Evolutionary conservation across 176 grass and related monocot genomes (phyloP).

Genomic region (Urochloa ruziziensis): DNA sequence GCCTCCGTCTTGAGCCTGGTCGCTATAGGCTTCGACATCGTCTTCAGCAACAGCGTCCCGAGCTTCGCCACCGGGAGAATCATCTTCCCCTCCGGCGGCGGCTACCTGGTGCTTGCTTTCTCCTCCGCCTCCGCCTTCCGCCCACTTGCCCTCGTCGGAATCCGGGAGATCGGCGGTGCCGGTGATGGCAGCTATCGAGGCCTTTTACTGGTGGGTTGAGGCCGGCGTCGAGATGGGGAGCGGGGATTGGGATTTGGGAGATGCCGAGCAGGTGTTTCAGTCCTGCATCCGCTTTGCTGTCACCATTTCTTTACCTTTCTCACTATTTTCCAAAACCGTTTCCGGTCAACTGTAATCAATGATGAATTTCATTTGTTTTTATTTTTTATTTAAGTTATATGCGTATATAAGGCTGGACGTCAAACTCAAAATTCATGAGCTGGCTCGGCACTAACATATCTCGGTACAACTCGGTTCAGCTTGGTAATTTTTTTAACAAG

Average conservation of each 20-base stretch:
- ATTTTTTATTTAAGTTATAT: too few species aligned
- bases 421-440: too few species aligned
- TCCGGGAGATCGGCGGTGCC: not conserved
- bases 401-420: too few species aligned
- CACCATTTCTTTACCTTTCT: too few species aligned
- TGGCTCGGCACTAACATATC: too few species aligned
- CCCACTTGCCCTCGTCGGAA: not conserved
- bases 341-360: too few species aligned
- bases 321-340: too few species aligned
- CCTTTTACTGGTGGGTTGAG: too few species aligned
- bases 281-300: not conserved
- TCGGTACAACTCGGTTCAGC: too few species aligned
- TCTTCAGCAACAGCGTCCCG: conserved; percentile 59
- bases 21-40: conserved; percentile 60
- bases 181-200: not conserved
- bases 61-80: conserved; percentile 72
- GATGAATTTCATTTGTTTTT: too few species aligned
- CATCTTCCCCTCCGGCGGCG: conserved; percentile 32
- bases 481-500: too few species aligned
- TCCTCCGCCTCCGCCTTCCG: not conserved
- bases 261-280: not conserved
- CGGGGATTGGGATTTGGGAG: not conserved
- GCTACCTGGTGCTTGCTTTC: not conserved
- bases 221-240: conserved; percentile 13
- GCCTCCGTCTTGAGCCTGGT: conserved; percentile 64